phyloP scores from a whole-genome alignment of 345 rosid genomes.

The Eucalyptus microcorys region DNA sequence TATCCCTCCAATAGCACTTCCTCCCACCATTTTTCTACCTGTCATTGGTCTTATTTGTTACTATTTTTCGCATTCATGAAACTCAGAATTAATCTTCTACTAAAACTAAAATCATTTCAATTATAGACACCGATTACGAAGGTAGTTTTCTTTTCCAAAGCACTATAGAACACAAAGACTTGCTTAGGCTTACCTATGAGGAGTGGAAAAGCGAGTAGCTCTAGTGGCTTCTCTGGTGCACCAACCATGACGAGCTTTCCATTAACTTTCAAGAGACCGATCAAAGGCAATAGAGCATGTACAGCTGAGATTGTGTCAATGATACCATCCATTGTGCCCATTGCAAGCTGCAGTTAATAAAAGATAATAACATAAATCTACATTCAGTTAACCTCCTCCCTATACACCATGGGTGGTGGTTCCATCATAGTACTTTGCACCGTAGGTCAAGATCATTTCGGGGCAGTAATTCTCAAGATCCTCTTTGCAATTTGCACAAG shows the following conservation, averaged over 20 bases:
- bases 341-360: too few relatives aligned
- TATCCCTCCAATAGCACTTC: constrained; percentile 3
- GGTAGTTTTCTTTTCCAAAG: neutral
- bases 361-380: too few relatives aligned
- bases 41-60: neutral
- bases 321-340: too few relatives aligned
- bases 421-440: constrained; percentile 5
- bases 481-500: neutral
- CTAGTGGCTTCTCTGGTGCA: constrained; percentile 28
- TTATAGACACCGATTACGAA: neutral
- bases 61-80: neutral
- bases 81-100: neutral
- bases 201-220: constrained; percentile 18
- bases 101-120: neutral
- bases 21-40: constrained; percentile 5
- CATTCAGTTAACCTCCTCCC: neutral
- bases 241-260: constrained; percentile 46
- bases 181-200: too few relatives aligned
- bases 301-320: neutral
- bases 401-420: constrained; percentile 4
- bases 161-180: too few relatives aligned
- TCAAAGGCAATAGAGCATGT: constrained; percentile 26
- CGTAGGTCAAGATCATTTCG: neutral
- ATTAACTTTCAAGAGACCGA: constrained; percentile 27
- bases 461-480: constrained; percentile 4